phyloP scores from a whole-genome alignment of 2,329 filamentous ascomycete species.

The Cytospora paraplurivora region DNA sequence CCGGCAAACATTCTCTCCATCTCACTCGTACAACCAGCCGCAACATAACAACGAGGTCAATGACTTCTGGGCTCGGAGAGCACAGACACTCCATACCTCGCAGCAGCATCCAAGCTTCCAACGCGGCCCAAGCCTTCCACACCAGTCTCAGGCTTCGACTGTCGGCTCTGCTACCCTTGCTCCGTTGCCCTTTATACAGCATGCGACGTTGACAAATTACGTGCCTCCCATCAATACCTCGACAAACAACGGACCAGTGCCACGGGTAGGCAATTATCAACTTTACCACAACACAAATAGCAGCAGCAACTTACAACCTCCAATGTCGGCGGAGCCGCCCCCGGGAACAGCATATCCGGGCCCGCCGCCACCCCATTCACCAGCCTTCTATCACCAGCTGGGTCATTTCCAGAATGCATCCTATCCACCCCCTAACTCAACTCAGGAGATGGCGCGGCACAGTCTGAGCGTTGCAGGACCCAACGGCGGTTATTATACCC shows the following conservation, averaged over 20 bases:
- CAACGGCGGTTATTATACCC: slow-evolving; percentile 8
- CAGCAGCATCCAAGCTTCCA: slow-evolving; percentile 16
- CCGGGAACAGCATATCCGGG: slow-evolving; percentile 9
- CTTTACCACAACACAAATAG: slow-evolving; percentile 5
- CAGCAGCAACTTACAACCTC: slow-evolving; percentile 11
- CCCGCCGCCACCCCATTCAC: background rate
- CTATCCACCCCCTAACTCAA: background rate
- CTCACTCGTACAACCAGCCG: background rate
- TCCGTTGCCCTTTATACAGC: slow-evolving; percentile 10
- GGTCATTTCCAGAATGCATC: slow-evolving; percentile 15
- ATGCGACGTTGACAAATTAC: slow-evolving; percentile 6
- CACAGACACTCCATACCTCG: slow-evolving; percentile 6
- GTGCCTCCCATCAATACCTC: slow-evolving; percentile 1
- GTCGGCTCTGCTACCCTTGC: slow-evolving; percentile 12
- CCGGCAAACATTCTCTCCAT: slow-evolving; percentile 7
- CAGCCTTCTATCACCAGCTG: slow-evolving; percentile 17
- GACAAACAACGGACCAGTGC: background rate
- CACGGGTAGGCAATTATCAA: slow-evolving; percentile 7
- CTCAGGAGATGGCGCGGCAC: background rate
- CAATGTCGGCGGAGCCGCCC: slow-evolving; percentile 7
- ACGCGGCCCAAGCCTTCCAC: slow-evolving; percentile 1
- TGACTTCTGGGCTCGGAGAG: slow-evolving; percentile 10
- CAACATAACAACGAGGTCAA: background rate
- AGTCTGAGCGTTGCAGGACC: background rate
- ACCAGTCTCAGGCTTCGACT: slow-evolving; percentile 5